Conservation (phyloP, 108 stramenopile genomes). For the Fragilariopsis cylindrus region DNA sequence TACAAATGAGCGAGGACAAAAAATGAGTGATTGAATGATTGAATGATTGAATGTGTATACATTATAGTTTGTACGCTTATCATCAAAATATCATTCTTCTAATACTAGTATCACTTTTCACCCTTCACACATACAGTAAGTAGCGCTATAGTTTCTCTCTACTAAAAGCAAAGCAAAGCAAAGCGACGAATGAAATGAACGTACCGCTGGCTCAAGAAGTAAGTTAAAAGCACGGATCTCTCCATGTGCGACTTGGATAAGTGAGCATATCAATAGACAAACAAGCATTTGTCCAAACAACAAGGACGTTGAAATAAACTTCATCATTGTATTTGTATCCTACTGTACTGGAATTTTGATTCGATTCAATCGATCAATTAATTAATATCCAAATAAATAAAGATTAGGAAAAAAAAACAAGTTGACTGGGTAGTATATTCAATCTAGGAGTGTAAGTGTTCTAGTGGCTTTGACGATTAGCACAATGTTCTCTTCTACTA, state of each 20-base stretch:
- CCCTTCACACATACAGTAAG: too few relatives aligned
- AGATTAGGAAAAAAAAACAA: too few relatives aligned
- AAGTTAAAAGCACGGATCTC: conserved; percentile 48
- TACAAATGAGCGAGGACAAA: conserved; percentile 1
- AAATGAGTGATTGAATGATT: background rate
- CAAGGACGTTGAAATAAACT: background rate
- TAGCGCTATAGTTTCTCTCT: background rate
- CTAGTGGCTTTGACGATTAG: too few relatives aligned
- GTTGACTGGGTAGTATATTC: too few relatives aligned
- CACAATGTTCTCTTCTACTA: too few relatives aligned
- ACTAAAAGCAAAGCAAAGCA: background rate
- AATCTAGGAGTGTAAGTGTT: too few relatives aligned
- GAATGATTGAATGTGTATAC: background rate
- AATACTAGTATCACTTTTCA: background rate
- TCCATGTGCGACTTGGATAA: background rate
- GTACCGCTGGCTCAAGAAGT: conserved; percentile 35
- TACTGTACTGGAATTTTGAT: too few relatives aligned
- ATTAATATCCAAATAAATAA: too few relatives aligned
- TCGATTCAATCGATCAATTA: too few relatives aligned
- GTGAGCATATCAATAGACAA: background rate
- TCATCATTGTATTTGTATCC: background rate
- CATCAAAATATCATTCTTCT: background rate
- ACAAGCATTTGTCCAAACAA: background rate
- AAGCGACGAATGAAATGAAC: background rate
- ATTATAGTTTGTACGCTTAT: background rate